phyloP scores from a whole-genome alignment of 352 stramenopile species.

The Thalassiosira livingstoniorum region DNA sequence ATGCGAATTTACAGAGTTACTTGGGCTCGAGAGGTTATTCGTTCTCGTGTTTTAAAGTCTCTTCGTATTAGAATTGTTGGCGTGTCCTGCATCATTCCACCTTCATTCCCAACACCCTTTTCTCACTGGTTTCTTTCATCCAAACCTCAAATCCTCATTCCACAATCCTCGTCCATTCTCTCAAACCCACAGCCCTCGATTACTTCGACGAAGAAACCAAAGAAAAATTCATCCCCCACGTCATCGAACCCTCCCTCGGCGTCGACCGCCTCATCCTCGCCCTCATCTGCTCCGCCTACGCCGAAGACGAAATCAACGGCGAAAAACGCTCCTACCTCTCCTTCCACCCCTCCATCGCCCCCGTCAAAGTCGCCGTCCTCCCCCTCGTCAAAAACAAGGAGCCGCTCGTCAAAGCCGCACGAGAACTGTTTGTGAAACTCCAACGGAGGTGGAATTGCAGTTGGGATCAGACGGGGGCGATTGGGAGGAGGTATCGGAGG shows the following conservation, averaged over 20 bases:
- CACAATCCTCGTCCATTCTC: no score
- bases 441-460: constrained; percentile 89
- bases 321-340: constrained; percentile 90
- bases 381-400: constrained; percentile 96
- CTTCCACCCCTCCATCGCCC: constrained; percentile 93
- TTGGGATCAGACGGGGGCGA: constrained; percentile 91
- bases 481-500: constrained; percentile 92
- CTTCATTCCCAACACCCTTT: no score
- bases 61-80: no score
- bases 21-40: no score
- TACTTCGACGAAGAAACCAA: constrained; percentile 88
- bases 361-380: constrained; percentile 92
- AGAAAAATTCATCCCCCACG: constrained; percentile 93
- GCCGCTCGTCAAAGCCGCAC: constrained; percentile 88
- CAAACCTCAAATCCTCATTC: no score
- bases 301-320: constrained; percentile 92
- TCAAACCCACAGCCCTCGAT: constrained; percentile 68
- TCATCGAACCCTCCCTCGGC: constrained; percentile 93
- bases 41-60: no score
- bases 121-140: no score
- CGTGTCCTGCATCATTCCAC: no score
- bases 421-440: constrained; percentile 92
- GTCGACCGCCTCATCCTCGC: constrained; percentile 93
- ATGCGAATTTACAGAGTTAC: no score
- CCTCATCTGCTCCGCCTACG: constrained; percentile 94